Base-by-base conservation (phyloP, 768 basidiomycete genomes). In the Collybiopsis confluens region DNA sequence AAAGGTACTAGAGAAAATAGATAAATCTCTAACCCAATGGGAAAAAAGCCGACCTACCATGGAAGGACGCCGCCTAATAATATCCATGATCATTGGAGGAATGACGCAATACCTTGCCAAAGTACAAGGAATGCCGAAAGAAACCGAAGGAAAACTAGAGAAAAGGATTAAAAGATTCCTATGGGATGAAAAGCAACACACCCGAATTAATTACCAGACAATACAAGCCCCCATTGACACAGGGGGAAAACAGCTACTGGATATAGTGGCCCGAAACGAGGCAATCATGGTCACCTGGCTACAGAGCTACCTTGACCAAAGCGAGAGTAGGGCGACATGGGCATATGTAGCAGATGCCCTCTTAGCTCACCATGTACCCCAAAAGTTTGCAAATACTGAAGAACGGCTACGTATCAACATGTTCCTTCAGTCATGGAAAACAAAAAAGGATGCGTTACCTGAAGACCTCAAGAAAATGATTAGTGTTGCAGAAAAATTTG, bases 41-140 rank as follows among this genome's bases (percentile, higher is more conserved):
- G 41, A 38, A 0, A 24, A 23, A 33, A 21, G 35, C 0, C 8
- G 53, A 4, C 68, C 68, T 0, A 65, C 66, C 0, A 35, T 69
- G 0, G 55, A 61, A 0, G 61, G 59, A 0, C 52, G 58, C 9
- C 4, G 43, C 1, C 42, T 61, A 0, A 67, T 69, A 0, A 24
- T 64, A 0, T 63, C 68, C 33, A 61, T 65, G 44, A 45, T 49
- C 0, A 45, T 66, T 0, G 67, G 66, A 0, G 65, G 62, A 0
- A 60, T 62, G 55, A 65, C 68, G 0, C 70, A 72, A 54, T 72
- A 66, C 61, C 61, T 70, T 0, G 64, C 64, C 0, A 56, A 59
- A 18, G 68, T 68, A 0, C 69, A 69, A 41, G 64, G 64, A 0
- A 71, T 71, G 68, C 69, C 67, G 2, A 20, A 40, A 1, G 26